Conservation (phyloP, 768 basidiomycete genomes). For the Trametes sanguinea region DNA sequence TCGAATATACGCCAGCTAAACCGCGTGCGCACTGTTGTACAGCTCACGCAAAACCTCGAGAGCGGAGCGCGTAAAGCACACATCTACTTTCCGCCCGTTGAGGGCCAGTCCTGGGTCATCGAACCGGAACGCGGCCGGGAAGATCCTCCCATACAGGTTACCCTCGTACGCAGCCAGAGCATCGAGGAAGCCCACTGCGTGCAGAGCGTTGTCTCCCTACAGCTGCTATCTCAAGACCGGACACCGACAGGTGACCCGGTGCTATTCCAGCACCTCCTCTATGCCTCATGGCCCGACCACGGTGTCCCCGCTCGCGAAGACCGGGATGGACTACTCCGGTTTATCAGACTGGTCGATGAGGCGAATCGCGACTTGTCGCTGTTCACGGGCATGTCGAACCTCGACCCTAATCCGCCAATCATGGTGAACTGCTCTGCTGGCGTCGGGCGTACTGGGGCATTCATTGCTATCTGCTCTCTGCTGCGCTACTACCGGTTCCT, state of each 20-base stretch:
- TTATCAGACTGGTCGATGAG: constrained; percentile 63
- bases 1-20: constrained; percentile 31
- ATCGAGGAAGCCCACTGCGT: constrained; percentile 62
- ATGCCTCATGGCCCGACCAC: constrained; percentile 81
- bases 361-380: constrained; percentile 52
- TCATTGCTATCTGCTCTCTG: constrained; percentile 78
- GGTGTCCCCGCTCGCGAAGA: constrained; percentile 71
- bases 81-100: constrained; percentile 66
- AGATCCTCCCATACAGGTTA: constrained; percentile 53
- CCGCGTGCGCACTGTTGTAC: constrained; percentile 74
- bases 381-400: constrained; percentile 30
- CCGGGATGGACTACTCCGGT: constrained; percentile 58
- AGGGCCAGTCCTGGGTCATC: constrained; percentile 53
- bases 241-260: constrained; percentile 37
- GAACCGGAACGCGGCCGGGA: constrained; percentile 45
- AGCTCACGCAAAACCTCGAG: constrained; percentile 77
- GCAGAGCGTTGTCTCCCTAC: constrained; percentile 60
- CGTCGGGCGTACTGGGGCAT: constrained; percentile 84
- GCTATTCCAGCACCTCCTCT: constrained; percentile 71
- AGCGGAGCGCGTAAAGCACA: constrained; percentile 71
- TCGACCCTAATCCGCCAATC: constrained; percentile 70
- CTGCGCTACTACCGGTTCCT: constrained; percentile 61
- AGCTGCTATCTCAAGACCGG: constrained; percentile 35
- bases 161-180: constrained; percentile 46
- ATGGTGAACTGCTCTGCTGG: constrained; percentile 88